Evolutionary conservation across 2,329 filamentous ascomycete species (phyloP).

Genomic region (Fusarium brevicatenulatum): DNA sequence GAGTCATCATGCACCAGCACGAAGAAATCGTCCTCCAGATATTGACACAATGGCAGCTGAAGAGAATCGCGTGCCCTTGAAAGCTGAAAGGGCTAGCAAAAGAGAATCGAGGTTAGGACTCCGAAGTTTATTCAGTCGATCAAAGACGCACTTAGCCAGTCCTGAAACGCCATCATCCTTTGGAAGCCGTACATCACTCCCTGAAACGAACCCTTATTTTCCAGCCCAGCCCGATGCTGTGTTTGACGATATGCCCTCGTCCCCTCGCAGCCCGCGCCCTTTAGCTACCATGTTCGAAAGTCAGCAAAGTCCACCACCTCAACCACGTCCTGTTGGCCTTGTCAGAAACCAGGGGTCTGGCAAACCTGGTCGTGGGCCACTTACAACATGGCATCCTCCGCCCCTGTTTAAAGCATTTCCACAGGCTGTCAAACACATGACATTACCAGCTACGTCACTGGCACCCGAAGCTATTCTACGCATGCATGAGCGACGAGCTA

Average conservation of each 20-base stretch:
- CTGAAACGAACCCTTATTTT: slow-evolving; percentile 57
- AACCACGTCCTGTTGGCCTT: slow-evolving; percentile 12
- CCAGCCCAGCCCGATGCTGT: slow-evolving; percentile 49
- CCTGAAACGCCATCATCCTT: slow-evolving; percentile 46
- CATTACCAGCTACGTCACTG: slow-evolving; percentile 72
- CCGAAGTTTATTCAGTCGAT: slow-evolving; percentile 61
- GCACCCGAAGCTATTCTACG: slow-evolving; percentile 76
- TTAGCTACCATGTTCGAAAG: slow-evolving; percentile 42
- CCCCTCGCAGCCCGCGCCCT: slow-evolving; percentile 37
- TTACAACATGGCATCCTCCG: slow-evolving; percentile 71
- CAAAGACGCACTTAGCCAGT: slow-evolving; percentile 51
- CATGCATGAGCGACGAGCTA: slow-evolving; percentile 61
- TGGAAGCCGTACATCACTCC: slow-evolving; percentile 58
- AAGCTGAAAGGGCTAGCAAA: slow-evolving; percentile 54
- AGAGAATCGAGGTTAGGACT: slow-evolving; percentile 64
- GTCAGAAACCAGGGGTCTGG: slow-evolving; percentile 28
- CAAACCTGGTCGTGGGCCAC: slow-evolving; percentile 45
- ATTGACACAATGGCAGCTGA: slow-evolving; percentile 39
- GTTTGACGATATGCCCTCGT: slow-evolving; percentile 51
- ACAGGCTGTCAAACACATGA: slow-evolving; percentile 80
- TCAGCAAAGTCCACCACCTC: slow-evolving; percentile 22
- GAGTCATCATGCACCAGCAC: slow-evolving; percentile 34
- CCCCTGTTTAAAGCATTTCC: slow-evolving; percentile 89
- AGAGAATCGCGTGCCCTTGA: slow-evolving; percentile 55
- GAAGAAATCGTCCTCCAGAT: slow-evolving; percentile 42